Evolutionary conservation across 2,329 filamentous ascomycete genomes (phyloP).

Genomic region (Colletotrichum gigasporum): DNA sequence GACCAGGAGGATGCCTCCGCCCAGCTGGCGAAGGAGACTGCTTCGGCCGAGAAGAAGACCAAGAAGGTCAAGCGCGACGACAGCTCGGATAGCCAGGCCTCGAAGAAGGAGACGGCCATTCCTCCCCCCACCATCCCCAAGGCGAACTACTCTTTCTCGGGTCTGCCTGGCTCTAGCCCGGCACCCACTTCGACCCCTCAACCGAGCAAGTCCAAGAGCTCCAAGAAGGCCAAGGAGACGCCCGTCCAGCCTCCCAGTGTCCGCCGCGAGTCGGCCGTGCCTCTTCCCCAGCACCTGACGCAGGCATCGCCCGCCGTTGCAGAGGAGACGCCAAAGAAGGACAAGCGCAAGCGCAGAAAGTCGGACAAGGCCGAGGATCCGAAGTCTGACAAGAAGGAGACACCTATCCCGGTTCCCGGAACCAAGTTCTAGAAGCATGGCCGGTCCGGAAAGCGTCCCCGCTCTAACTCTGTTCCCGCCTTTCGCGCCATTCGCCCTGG

Average conservation of each 20-base stretch:
- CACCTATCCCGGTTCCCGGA: not conserved
- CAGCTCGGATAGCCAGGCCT: constrained; percentile 23
- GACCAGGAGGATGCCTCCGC: constrained; percentile 45
- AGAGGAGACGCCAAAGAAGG: constrained; percentile 35
- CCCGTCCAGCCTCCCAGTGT: constrained; percentile 34
- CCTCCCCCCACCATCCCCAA: constrained; percentile 43
- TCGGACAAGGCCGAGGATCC: constrained; percentile 11
- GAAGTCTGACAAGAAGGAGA: constrained; percentile 33
- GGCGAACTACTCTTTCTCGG: constrained; percentile 32
- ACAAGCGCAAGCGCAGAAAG: constrained; percentile 33
- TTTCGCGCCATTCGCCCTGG: not conserved
- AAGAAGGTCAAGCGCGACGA: constrained; percentile 45
- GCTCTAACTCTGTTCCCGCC: not conserved
- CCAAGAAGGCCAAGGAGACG: constrained; percentile 44
- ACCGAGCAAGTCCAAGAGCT: constrained; percentile 37
- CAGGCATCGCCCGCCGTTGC: constrained; percentile 6
- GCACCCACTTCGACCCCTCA: constrained; percentile 36
- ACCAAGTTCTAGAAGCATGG: constrained; percentile 32
- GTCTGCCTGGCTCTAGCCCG: constrained; percentile 31
- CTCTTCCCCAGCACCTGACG: constrained; percentile 6
- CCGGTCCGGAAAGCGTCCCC: not conserved
- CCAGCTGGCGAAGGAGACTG: constrained; percentile 46
- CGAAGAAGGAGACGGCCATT: constrained; percentile 45
- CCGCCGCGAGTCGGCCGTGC: constrained; percentile 19
- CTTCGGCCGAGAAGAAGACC: constrained; percentile 48